Evolutionary conservation across 1,284 basidiomycete species (phyloP).

Genomic region (Trichosporon coremiiforme): DNA sequence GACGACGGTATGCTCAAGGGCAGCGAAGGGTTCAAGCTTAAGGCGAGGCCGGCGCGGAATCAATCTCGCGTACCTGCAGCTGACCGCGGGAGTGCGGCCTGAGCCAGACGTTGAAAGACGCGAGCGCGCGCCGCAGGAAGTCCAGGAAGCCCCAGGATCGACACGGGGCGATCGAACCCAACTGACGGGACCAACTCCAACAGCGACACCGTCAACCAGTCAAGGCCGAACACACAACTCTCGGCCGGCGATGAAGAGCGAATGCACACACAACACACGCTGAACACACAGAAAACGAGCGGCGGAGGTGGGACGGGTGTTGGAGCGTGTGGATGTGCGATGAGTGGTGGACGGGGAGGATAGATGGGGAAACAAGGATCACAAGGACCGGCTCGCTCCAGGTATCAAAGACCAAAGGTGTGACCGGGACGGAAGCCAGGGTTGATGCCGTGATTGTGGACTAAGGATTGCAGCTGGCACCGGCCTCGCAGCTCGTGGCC

Average conservation of each 20-base stretch:
- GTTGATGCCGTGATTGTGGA: conserved; percentile 6
- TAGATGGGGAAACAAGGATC: conserved; percentile 11
- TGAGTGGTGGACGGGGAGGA: not conserved
- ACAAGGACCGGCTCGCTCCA: not conserved
- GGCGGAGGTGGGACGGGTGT: too few relatives aligned
- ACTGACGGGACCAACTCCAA: not conserved
- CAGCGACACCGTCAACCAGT: not conserved
- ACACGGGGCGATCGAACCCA: conserved; percentile 16
- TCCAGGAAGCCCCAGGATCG: conserved; percentile 12
- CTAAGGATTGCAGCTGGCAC: not conserved
- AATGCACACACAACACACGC: not conserved
- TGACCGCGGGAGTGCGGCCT: not conserved
- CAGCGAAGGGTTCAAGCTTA: conserved; percentile 4
- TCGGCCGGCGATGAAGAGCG: not conserved
- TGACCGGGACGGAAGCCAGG: conserved; percentile 12
- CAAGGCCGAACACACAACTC: too few relatives aligned
- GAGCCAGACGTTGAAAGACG: not conserved
- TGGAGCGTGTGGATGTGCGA: not conserved
- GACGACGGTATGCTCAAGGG: conserved; percentile 4
- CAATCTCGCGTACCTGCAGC: not conserved
- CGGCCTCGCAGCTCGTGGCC: too few relatives aligned
- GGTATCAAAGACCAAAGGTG: not conserved
- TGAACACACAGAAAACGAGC: not conserved
- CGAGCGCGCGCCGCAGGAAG: conserved; percentile 2
- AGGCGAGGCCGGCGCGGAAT: conserved; percentile 16